Evolutionary conservation across 2,329 filamentous ascomycete species (phyloP), one percentile per base, ranked within the genome.

Genomic region (Chlorencoelia australis): DNA sequence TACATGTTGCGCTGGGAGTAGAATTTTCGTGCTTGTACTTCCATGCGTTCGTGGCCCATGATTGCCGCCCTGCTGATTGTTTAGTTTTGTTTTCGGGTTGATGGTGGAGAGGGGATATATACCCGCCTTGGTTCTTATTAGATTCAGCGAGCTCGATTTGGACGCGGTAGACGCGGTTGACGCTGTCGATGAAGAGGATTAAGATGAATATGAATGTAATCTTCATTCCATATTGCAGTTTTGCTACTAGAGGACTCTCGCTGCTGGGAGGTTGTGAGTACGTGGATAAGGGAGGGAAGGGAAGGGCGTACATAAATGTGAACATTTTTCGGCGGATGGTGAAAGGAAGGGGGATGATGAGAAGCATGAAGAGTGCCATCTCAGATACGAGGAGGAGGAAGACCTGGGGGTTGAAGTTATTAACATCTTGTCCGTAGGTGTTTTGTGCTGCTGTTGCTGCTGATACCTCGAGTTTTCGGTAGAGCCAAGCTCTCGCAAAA

Each of bases 1-100:
- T 98, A 98, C 91, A 98, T 98, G 78, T 98, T 98, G 64, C 91
- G 88, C 70, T 98, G 89, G 44, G 88, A 94, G 75, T 98, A 98
- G 73, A 98, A 98, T 68, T 98, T 98, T 73, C 91, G 87, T 48
- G 91, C 89, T 65, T 98, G 91, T 35, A 96, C 89, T 67, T 98
- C 91, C 75, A 94, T 87, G 47, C 91, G 89, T 61, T 96, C 91
- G 58, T 85, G 81, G 46, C 91, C 89, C 54, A 95, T 77, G 42
- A 88, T 78, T 34, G 79, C 75, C 39, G 71, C 68, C 57, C 82
- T 63, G 39, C 63, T 43, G 32, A 7, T 15, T 35, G 45, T 58
- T 45, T 59, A 52, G 33, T 30, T 17, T 25, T 29, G 29, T 27
- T 22, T 35, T 16, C 7, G 24, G 24, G 15, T n/a, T n/a, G 28